These are phyloP conservation scores for Telfairia occidentalis DNA, from an alignment of 331 rosid genomes.

Conservation along the genomic window DNA sequence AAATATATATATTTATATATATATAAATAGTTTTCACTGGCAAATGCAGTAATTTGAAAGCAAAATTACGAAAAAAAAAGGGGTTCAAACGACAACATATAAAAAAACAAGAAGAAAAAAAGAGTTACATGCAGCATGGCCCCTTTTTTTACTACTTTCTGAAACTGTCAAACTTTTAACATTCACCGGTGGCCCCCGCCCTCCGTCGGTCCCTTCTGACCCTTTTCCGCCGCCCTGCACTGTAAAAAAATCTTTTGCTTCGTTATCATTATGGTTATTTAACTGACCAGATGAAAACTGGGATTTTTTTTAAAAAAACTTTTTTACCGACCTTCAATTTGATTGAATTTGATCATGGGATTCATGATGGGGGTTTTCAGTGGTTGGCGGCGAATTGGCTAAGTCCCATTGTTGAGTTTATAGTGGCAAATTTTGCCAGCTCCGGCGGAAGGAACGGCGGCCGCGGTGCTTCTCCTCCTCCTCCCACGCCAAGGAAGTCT, in stretches of 20 bases:
- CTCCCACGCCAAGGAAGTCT: slow-evolving; percentile 17
- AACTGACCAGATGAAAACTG: not conserved
- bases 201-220: not conserved
- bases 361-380: slow-evolving; percentile 10
- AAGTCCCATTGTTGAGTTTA: slow-evolving; percentile 45
- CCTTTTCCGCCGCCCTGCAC: slow-evolving; percentile 4
- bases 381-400: slow-evolving; percentile 56
- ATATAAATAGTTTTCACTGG: not conserved
- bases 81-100: slow-evolving; percentile 8
- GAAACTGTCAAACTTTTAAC: not conserved
- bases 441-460: slow-evolving; percentile 43
- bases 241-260: not conserved
- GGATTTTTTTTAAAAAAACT: not conserved
- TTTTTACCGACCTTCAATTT: not conserved
- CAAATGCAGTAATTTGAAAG: slow-evolving; percentile 9
- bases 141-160: not conserved
- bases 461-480: slow-evolving; percentile 15
- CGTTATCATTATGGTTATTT: not conserved
- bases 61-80: not conserved
- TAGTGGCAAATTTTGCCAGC: slow-evolving; percentile 49
- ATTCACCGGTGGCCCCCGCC: slow-evolving; percentile 5
- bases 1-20: not conserved
- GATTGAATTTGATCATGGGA: not conserved
- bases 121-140: not conserved
- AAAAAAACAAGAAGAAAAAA: not conserved